These are phyloP conservation scores for Colletotrichum filicis DNA, from an alignment of 2,329 filamentous ascomycete species.

Conservation along the genomic window DNA sequence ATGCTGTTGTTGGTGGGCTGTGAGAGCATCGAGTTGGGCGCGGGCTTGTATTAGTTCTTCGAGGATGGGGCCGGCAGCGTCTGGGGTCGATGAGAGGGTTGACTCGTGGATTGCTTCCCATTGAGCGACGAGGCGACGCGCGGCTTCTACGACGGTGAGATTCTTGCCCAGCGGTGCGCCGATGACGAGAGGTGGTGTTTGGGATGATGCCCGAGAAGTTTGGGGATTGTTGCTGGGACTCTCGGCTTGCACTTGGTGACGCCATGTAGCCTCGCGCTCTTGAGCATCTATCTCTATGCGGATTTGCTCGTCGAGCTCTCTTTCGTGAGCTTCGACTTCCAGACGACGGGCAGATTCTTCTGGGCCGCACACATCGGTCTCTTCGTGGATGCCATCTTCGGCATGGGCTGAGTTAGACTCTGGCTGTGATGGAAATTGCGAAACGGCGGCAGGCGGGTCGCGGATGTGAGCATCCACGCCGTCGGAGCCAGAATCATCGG, in stretches of 20 bases:
- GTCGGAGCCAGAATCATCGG: neutral
- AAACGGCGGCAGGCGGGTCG: neutral
- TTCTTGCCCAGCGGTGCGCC: slow-evolving; percentile 49
- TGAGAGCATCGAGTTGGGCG: slow-evolving; percentile 4
- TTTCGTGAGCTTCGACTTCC: neutral
- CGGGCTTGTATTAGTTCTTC: slow-evolving; percentile 24
- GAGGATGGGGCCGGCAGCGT: slow-evolving; percentile 6
- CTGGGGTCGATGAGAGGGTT: slow-evolving; percentile 35
- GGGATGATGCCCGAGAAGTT: neutral
- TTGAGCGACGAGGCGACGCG: slow-evolving; percentile 49
- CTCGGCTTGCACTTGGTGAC: neutral
- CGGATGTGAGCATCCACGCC: neutral
- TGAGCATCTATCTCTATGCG: slow-evolving; percentile 8
- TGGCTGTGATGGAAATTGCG: neutral
- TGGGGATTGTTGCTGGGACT: neutral
- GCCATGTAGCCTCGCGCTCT: slow-evolving; percentile 4
- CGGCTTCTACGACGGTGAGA: slow-evolving; percentile 48
- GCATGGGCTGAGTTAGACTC: neutral
- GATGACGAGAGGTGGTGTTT: slow-evolving; percentile 44
- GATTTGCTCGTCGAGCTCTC: neutral
- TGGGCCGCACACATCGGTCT: neutral
- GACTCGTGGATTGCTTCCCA: slow-evolving; percentile 45
- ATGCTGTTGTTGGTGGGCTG: neutral
- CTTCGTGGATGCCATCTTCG: neutral
- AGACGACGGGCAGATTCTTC: neutral